Percentiles rank a stretch among this genome's conserved stretches.
Evolutionary conservation across 2,329 filamentous ascomycete genomes (phyloP).

Genomic region (Aspergillus sp.): DNA sequence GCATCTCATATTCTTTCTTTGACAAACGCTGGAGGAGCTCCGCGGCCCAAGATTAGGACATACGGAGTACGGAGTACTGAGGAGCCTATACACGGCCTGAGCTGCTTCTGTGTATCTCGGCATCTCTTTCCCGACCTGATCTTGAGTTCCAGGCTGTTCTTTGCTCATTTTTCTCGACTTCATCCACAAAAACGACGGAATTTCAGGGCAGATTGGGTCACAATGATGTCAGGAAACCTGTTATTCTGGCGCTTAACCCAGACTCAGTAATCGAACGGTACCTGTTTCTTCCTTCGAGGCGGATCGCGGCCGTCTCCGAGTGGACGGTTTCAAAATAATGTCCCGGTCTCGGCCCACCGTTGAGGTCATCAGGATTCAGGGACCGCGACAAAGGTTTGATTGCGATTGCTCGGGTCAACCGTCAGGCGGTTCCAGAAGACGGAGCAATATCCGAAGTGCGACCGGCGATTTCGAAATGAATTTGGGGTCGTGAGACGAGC

Average conservation of each 20-base stretch:
- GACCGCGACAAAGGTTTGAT: slow-evolving; percentile 13
- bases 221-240: slow-evolving; percentile 11
- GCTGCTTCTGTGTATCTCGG: neutral
- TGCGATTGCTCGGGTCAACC: slow-evolving; percentile 6
- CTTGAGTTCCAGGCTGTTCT: neutral
- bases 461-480: neutral
- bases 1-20: neutral
- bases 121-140: neutral
- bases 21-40: neutral
- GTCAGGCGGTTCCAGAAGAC: slow-evolving; percentile 2
- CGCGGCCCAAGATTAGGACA: neutral
- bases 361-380: slow-evolving; percentile 13
- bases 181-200: neutral
- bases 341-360: slow-evolving; percentile 6
- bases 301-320: slow-evolving; percentile 9
- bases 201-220: neutral
- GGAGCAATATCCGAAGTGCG: slow-evolving; percentile 9
- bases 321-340: slow-evolving; percentile 2
- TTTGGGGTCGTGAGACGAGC: neutral
- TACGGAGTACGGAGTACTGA: neutral
- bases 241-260: slow-evolving; percentile 4
- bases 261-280: neutral
- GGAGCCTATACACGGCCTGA: neutral
- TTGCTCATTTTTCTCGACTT: neutral
- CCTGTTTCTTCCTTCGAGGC: slow-evolving; percentile 6